These are phyloP conservation scores for Aspergillus awamori DNA, from an alignment of 2,329 filamentous ascomycete species.

Conservation along the genomic window DNA sequence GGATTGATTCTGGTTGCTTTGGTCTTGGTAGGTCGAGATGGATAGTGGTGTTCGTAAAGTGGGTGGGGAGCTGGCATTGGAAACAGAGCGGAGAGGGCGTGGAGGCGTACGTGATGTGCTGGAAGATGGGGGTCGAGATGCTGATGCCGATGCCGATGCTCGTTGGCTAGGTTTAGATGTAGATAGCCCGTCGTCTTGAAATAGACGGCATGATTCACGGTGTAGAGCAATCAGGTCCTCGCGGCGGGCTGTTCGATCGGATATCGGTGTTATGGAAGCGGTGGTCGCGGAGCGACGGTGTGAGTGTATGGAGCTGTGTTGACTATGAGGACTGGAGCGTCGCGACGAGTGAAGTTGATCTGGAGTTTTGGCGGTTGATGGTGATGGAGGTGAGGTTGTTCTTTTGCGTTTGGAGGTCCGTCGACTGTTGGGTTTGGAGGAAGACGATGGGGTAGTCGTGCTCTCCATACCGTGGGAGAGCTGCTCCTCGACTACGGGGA, in stretches of 20 bases:
- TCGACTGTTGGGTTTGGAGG: constrained; percentile 5
- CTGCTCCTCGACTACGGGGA: constrained; percentile 2
- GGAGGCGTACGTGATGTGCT: constrained; percentile 7
- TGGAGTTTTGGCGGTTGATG: constrained; percentile 27
- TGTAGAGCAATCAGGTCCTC: constrained; percentile 43
- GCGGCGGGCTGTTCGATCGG: constrained; percentile 30
- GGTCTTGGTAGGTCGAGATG: constrained; percentile 14
- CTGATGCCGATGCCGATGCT: background rate
- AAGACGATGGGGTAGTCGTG: background rate
- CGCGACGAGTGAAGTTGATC: constrained; percentile 35
- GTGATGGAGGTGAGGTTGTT: constrained; percentile 35
- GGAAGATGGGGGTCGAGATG: constrained; percentile 10
- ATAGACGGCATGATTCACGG: constrained; percentile 46
- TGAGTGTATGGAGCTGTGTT: constrained; percentile 34
- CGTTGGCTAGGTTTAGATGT: background rate
- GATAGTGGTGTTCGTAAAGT: constrained; percentile 10
- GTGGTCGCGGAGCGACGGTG: constrained; percentile 31
- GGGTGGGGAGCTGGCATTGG: constrained; percentile 21
- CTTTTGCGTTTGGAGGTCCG: constrained; percentile 25
- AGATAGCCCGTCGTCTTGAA: constrained; percentile 30
- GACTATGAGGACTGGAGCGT: constrained; percentile 31
- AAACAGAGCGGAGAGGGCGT: constrained; percentile 12
- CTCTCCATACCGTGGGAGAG: constrained; percentile 13
- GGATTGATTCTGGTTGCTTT: background rate
- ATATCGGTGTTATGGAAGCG: constrained; percentile 28